Evolutionary conservation across 176 grass and related monocot species (phyloP).

Genomic region (Oryza australiensis): DNA sequence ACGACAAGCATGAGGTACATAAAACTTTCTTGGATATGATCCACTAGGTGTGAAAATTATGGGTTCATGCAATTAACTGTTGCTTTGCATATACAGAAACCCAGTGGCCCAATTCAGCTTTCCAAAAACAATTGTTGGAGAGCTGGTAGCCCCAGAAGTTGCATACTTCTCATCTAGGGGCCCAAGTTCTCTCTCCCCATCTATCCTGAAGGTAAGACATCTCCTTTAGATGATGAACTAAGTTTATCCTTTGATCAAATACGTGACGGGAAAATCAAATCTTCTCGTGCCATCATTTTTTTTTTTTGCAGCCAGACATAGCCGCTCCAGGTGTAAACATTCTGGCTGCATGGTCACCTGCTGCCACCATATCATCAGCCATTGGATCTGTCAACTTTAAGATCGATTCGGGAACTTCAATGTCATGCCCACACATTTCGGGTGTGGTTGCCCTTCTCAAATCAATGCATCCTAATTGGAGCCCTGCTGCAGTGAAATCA

Average conservation of each 20-base stretch:
- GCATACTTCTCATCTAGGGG: slow-evolving; percentile 95
- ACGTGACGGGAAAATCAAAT: not conserved
- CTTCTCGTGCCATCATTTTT: not conserved
- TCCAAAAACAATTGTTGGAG: slow-evolving; percentile 68
- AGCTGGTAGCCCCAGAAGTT: slow-evolving; percentile 83
- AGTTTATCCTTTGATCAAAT: not conserved
- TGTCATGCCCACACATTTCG: slow-evolving; percentile 90
- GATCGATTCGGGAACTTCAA: slow-evolving; percentile 94
- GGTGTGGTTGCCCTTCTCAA: slow-evolving; percentile 76
- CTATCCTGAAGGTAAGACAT: slow-evolving; percentile 73
- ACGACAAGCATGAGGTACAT: slow-evolving; percentile 63
- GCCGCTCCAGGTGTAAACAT: slow-evolving; percentile 97
- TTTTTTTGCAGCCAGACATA: slow-evolving; percentile 74
- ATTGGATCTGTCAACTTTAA: slow-evolving; percentile 67
- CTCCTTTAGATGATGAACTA: not conserved
- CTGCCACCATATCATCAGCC: slow-evolving; percentile 50
- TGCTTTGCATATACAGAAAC: slow-evolving; percentile 49
- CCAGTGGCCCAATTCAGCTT: slow-evolving; percentile 63
- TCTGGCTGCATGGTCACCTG: slow-evolving; percentile 89
- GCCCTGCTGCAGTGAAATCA: slow-evolving; percentile 87
- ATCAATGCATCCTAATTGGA: slow-evolving; percentile 88
- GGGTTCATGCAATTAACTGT: not conserved
- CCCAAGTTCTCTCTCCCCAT: slow-evolving; percentile 82
- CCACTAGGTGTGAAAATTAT: not conserved
- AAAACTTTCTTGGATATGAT: not conserved